Evolutionary conservation across 2,329 filamentous ascomycete species (phyloP).

Genomic region (Hypoxylon sp.): DNA sequence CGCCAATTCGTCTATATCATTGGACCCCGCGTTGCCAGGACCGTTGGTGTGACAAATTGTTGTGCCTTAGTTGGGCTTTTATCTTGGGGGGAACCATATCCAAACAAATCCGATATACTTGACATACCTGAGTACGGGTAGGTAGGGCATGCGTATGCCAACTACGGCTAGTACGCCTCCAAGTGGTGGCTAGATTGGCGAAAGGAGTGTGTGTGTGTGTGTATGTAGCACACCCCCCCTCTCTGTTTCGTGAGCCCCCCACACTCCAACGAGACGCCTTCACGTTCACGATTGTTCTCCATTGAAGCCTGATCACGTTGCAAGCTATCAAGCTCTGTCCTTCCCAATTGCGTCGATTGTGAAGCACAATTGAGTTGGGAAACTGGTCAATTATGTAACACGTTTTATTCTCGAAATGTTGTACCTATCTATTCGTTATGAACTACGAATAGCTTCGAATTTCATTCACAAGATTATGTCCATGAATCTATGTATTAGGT

Average conservation of each 20-base stretch:
- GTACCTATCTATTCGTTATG: background rate
- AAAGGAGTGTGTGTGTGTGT: slow-evolving; percentile 15
- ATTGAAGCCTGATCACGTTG: slow-evolving; percentile 47
- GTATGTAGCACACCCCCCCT: slow-evolving; percentile 36
- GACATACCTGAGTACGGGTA: slow-evolving; percentile 30
- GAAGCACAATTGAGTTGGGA: slow-evolving; percentile 41
- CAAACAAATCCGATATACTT: slow-evolving; percentile 26
- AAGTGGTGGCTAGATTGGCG: slow-evolving; percentile 26
- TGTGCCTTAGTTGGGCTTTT: slow-evolving; percentile 52
- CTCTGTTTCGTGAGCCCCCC: slow-evolving; percentile 28
- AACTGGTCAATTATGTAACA: slow-evolving; percentile 35
- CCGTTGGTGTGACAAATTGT: slow-evolving; percentile 48
- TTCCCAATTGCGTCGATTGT: slow-evolving; percentile 36
- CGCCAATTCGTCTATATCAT: slow-evolving; percentile 50
- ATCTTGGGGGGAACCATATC: slow-evolving; percentile 37
- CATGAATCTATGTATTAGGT: slow-evolving; percentile 7
- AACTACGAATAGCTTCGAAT: slow-evolving; percentile 36
- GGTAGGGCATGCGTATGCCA: slow-evolving; percentile 37
- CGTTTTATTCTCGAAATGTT: slow-evolving; percentile 5
- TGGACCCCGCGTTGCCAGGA: slow-evolving; percentile 44
- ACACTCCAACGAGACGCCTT: slow-evolving; percentile 27
- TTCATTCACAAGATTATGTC: slow-evolving; percentile 12
- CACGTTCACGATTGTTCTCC: slow-evolving; percentile 40
- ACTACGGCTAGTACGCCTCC: slow-evolving; percentile 31
- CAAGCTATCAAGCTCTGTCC: slow-evolving; percentile 37